phyloP scores from a whole-genome alignment of 148 eudicot species.

The Rhododendron henanense region DNA sequence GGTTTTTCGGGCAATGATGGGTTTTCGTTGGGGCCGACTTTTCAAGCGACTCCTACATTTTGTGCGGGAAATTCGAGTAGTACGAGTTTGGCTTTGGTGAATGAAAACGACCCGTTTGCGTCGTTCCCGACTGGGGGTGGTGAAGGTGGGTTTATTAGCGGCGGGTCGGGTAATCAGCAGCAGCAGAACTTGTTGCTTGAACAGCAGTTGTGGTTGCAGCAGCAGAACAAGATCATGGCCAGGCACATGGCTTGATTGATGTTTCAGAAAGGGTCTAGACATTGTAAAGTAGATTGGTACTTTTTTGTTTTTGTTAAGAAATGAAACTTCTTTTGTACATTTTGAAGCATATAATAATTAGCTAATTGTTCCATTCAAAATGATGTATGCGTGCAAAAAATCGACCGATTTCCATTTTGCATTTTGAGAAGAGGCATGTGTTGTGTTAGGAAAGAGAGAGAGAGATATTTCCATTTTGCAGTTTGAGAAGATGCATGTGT shows the following conservation, averaged over 20 bases:
- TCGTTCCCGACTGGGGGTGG: not conserved
- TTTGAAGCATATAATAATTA: not conserved
- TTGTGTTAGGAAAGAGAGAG: too few relatives aligned
- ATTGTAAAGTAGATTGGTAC: not conserved
- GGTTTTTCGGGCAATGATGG: conserved; percentile 15
- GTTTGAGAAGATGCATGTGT: too few relatives aligned
- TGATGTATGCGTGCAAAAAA: not conserved
- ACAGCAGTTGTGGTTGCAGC: conserved; percentile 49
- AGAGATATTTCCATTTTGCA: too few relatives aligned
- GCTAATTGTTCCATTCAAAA: not conserved
- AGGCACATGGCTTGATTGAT: conserved; percentile 24
- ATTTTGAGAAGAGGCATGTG: not conserved
- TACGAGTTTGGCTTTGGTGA: conserved; percentile 5
- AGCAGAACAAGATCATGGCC: conserved; percentile 49
- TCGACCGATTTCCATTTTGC: too few relatives aligned
- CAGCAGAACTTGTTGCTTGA: conserved; percentile 34
- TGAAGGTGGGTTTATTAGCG: conserved; percentile 5
- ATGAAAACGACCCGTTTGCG: conserved; percentile 44
- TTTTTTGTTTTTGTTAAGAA: not conserved
- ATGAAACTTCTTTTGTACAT: not conserved
- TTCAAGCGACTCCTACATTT: conserved; percentile 57
- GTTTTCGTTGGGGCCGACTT: conserved; percentile 25
- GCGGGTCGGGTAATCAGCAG: conserved; percentile 21
- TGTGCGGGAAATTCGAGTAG: conserved; percentile 28
- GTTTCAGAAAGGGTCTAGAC: not conserved